These are phyloP conservation scores for Capsella bursapastoris DNA, from an alignment of 345 rosid species.

Conservation along the genomic window DNA sequence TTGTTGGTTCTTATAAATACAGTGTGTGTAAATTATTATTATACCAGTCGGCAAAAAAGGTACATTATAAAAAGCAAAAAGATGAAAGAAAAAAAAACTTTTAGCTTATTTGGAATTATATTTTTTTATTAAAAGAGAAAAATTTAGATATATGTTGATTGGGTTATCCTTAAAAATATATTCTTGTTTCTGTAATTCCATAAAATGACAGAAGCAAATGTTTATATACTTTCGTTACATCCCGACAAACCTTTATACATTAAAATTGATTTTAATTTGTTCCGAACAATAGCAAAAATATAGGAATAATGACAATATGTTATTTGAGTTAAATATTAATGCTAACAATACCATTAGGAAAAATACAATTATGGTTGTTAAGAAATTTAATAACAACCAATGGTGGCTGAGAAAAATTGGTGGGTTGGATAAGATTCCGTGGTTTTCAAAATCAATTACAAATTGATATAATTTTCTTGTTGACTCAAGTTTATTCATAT, in stretches of 20 bases:
- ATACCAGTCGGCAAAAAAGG: conserved; percentile 11
- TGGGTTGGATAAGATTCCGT: conserved; percentile 27
- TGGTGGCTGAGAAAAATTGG: conserved; percentile 20
- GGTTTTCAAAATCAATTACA: neutral
- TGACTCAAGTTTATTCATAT: neutral
- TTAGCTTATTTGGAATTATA: neutral
- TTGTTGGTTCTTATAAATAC: too few relatives aligned
- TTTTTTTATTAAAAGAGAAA: neutral
- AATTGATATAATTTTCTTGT: too few relatives aligned
- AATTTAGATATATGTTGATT: neutral
- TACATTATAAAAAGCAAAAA: neutral
- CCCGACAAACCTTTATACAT: neutral
- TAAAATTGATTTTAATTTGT: neutral
- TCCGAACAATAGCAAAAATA: conserved; percentile 8
- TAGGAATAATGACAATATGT: neutral
- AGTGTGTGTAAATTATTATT: neutral
- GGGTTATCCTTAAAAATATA: neutral
- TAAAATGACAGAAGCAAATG: neutral
- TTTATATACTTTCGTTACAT: conserved; percentile 3
- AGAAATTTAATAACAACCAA: conserved; percentile 28
- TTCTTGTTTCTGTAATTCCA: neutral
- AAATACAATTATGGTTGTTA: conserved; percentile 32
- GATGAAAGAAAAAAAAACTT: neutral
- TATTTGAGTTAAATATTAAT: neutral
- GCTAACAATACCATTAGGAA: neutral